Percentiles rank a stretch among this genome's conserved stretches.
phyloP scores from a whole-genome alignment of 441 rosid species.

The Bruguiera hainesii region DNA sequence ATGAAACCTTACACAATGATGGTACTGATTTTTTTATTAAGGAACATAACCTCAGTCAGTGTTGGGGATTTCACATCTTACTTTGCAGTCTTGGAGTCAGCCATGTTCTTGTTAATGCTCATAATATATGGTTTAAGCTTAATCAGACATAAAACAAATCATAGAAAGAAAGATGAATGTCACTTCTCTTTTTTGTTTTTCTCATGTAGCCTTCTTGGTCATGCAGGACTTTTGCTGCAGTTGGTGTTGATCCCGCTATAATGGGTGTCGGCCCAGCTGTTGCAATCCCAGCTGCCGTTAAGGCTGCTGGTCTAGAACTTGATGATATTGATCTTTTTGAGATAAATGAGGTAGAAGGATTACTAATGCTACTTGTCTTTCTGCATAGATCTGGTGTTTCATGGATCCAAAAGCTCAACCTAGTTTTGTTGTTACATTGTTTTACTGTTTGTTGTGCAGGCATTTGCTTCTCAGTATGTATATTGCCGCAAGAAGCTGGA shows the following conservation, averaged over 20 bases:
- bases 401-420: neutral
- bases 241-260: constrained; percentile 98
- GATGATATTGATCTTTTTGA: constrained; percentile 91
- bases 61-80: too few relatives aligned
- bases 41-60: too few relatives aligned
- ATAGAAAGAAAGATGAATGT: neutral
- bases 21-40: too few relatives aligned
- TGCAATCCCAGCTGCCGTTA: constrained; percentile 96
- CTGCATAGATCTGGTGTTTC: neutral
- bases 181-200: neutral
- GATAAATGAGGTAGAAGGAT: constrained; percentile 76
- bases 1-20: neutral
- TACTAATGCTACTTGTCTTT: neutral
- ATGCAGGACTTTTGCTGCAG: constrained; percentile 86
- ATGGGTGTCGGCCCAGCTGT: constrained; percentile 98
- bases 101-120: too few relatives aligned
- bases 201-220: neutral
- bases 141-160: too few relatives aligned
- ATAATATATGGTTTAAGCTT: too few relatives aligned
- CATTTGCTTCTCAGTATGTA: constrained; percentile 94
- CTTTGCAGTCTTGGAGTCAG: too few relatives aligned
- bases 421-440: constrained; percentile 5
- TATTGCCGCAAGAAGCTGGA: constrained; percentile 90
- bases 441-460: constrained; percentile 35
- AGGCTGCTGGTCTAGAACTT: constrained; percentile 85